Evolutionary conservation across 140 eudicot genomes (phyloP).

Genomic region (Flaveria floridana): DNA sequence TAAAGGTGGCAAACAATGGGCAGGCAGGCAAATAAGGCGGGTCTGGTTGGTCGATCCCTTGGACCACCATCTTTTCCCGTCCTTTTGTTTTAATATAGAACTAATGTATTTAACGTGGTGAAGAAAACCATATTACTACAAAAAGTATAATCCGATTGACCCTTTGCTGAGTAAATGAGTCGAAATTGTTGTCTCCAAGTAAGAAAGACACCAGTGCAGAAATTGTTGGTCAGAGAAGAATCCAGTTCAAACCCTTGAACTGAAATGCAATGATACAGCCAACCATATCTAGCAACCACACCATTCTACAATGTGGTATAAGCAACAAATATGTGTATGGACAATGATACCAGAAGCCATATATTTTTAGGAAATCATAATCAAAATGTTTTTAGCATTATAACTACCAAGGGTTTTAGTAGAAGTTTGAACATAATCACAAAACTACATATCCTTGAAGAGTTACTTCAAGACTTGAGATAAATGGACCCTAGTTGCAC

Average conservation of each 20-base stretch:
- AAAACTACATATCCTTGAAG: neutral
- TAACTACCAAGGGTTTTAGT: neutral
- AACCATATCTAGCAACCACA: neutral
- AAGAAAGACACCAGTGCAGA: neutral
- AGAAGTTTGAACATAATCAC: neutral
- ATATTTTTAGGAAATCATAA: neutral
- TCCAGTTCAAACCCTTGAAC: neutral
- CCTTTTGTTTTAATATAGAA: too few species aligned
- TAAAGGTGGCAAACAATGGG: neutral
- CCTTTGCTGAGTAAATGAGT: neutral
- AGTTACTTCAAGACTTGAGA: constrained; percentile 2
- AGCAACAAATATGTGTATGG: neutral
- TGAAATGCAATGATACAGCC: neutral
- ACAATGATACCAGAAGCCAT: neutral
- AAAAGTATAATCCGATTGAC: neutral
- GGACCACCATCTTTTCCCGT: neutral
- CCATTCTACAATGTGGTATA: neutral
- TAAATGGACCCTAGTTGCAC: neutral
- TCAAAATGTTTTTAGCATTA: neutral
- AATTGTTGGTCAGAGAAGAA: neutral
- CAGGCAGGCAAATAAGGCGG: neutral
- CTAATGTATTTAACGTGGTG: neutral
- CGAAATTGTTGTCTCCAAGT: neutral
- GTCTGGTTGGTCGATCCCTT: neutral
- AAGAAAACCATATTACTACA: constrained; percentile 1